Evolutionary conservation across 805 yeast genomes (phyloP).

Genomic region (Starmera pachycereana): DNA sequence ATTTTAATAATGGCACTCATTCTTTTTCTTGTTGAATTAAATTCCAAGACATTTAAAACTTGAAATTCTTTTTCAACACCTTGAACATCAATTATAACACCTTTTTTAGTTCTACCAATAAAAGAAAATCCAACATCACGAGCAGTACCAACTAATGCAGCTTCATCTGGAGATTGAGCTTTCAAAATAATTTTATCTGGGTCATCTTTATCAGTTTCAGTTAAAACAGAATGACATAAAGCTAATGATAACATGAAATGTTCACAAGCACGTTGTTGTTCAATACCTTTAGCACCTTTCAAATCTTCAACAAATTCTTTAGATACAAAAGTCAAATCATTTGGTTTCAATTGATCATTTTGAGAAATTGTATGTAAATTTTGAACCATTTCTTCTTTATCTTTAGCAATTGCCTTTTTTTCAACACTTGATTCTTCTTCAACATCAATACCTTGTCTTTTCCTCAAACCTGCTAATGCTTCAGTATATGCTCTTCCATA

Average conservation of each 20-base stretch:
- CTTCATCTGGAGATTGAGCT: slow-evolving; percentile 84
- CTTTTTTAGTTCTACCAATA: slow-evolving; percentile 55
- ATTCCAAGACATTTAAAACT: slow-evolving; percentile 60
- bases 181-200: slow-evolving; percentile 47
- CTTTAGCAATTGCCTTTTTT: slow-evolving; percentile 43
- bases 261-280: slow-evolving; percentile 50
- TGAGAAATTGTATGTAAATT: slow-evolving; percentile 27
- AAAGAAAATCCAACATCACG: slow-evolving; percentile 68
- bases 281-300: slow-evolving; percentile 36
- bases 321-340: slow-evolving; percentile 62
- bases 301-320: slow-evolving; percentile 56
- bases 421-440: slow-evolving; percentile 47
- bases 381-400: slow-evolving; percentile 49
- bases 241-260: slow-evolving; percentile 73
- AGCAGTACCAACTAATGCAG: slow-evolving; percentile 76
- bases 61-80: slow-evolving; percentile 66
- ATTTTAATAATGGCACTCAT: slow-evolving; percentile 76
- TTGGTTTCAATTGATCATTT: slow-evolving; percentile 35
- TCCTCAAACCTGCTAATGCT: slow-evolving; percentile 68
- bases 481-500: slow-evolving; percentile 81
- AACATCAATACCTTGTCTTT: slow-evolving; percentile 69
- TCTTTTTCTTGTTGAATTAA: slow-evolving; percentile 79
- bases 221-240: slow-evolving; percentile 68
- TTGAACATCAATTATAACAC: slow-evolving; percentile 56
- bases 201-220: slow-evolving; percentile 53